Conservation (phyloP, 2,329 filamentous ascomycete species). For the Cladosporium sp. region DNA sequence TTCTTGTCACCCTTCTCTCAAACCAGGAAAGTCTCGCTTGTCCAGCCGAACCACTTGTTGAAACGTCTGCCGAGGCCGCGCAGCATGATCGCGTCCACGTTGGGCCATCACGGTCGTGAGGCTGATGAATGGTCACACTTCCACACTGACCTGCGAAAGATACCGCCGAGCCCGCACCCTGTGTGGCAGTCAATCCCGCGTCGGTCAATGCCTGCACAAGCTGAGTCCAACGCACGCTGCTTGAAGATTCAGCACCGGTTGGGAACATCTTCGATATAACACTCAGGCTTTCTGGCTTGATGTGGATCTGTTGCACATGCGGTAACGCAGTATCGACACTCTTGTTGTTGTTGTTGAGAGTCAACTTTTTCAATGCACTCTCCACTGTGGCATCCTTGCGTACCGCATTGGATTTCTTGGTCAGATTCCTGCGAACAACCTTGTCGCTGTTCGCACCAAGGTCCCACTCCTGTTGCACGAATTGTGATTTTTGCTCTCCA, state of each 20-base stretch:
- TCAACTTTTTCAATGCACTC: too few species aligned
- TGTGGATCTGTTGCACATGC: too few species aligned
- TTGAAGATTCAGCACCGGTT: neutral
- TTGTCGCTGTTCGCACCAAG: too few species aligned
- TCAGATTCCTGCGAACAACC: too few species aligned
- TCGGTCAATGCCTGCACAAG: slow-evolving; percentile 24
- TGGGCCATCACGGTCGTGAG: slow-evolving; percentile 29
- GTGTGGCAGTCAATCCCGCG: slow-evolving; percentile 22
- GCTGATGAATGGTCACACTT: slow-evolving; percentile 35
- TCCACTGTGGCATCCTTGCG: too few species aligned
- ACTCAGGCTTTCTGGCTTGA: too few species aligned
- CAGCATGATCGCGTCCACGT: slow-evolving; percentile 33
- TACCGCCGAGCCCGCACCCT: slow-evolving; percentile 23
- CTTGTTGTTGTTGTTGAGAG: too few species aligned
- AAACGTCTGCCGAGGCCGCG: slow-evolving; percentile 32
- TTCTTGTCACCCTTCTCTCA: neutral
- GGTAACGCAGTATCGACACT: too few species aligned
- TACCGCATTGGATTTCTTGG: too few species aligned
- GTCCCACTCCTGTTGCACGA: too few species aligned
- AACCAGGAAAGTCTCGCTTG: slow-evolving; percentile 25
- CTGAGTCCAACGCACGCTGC: slow-evolving; percentile 18
- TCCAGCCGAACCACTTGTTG: slow-evolving; percentile 36
- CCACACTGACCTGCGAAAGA: too few species aligned
- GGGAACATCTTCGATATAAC: neutral
- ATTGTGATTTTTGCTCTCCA: too few species aligned